Conservation (phyloP, 306 rosid genomes). For the Castanea mollissima region DNA sequence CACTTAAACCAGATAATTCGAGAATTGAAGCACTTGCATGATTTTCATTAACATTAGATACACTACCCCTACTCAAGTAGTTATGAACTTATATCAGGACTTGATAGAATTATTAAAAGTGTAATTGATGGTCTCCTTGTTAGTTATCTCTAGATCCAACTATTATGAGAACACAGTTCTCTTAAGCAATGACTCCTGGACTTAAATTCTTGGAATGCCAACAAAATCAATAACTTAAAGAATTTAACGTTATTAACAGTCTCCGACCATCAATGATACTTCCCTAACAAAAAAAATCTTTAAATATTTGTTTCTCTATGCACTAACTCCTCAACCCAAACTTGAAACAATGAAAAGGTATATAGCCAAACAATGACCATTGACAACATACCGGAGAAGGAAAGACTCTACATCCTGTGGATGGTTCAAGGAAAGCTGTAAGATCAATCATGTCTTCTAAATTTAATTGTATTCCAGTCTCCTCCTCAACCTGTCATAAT, state of each 20-base stretch:
- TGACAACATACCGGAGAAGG: constrained; percentile 66
- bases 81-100: neutral
- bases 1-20: neutral
- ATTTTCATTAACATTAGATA: neutral
- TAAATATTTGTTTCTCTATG: neutral
- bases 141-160: neutral
- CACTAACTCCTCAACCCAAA: neutral
- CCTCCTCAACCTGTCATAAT: constrained; percentile 80
- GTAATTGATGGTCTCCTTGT: neutral
- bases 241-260: neutral
- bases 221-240: neutral
- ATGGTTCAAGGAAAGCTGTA: constrained; percentile 70
- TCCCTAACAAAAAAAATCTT: neutral
- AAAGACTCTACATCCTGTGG: constrained; percentile 70
- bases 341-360: neutral
- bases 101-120: neutral
- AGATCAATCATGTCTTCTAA: constrained; percentile 78
- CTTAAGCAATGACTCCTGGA: neutral
- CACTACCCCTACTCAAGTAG: neutral
- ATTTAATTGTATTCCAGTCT: constrained; percentile 69
- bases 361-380: constrained; percentile 6
- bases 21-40: neutral
- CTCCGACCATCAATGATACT: neutral
- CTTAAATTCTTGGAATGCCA: neutral
- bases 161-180: neutral